Evolutionary conservation across 352 stramenopile genomes (phyloP).

Genomic region (Phytophthora litchii): DNA sequence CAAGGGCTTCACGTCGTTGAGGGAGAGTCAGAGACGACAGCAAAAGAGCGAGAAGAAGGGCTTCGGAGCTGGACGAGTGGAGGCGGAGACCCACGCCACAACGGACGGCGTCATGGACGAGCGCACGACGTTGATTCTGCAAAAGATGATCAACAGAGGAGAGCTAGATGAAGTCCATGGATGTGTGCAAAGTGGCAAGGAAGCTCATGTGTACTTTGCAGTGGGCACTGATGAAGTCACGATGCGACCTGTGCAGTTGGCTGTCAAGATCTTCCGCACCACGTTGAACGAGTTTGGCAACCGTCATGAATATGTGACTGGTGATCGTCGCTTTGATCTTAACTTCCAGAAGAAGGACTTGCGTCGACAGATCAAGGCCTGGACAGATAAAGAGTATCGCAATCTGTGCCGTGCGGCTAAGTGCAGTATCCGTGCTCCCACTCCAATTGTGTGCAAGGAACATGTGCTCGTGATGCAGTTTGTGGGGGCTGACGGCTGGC

Average conservation of each 20-base stretch:
- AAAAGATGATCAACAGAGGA: slow-evolving; percentile 77
- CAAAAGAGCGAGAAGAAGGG: slow-evolving; percentile 70
- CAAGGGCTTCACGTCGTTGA: slow-evolving; percentile 62
- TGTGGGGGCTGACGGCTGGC: slow-evolving; percentile 57
- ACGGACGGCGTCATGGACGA: slow-evolving; percentile 80
- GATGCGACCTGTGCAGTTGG: slow-evolving; percentile 43
- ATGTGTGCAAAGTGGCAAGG: slow-evolving; percentile 82
- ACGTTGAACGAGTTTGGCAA: slow-evolving; percentile 86
- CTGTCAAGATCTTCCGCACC: slow-evolving; percentile 87
- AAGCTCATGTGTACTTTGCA: slow-evolving; percentile 83
- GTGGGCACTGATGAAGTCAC: slow-evolving; percentile 56
- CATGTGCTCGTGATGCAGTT: slow-evolving; percentile 82
- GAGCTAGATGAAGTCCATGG: slow-evolving; percentile 77
- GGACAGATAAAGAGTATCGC: slow-evolving; percentile 78
- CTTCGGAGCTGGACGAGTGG: slow-evolving; percentile 49
- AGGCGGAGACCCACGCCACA: slow-evolving; percentile 59
- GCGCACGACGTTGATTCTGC: slow-evolving; percentile 68
- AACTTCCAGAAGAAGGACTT: slow-evolving; percentile 77
- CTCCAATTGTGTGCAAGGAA: slow-evolving; percentile 59
- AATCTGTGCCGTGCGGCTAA: slow-evolving; percentile 65
- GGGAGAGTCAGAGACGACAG: slow-evolving; percentile 55
- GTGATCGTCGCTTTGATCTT: slow-evolving; percentile 77
- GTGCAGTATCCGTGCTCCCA: slow-evolving; percentile 49
- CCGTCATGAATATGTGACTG: slow-evolving; percentile 83
- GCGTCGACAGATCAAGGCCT: slow-evolving; percentile 70